Base-by-base conservation (phyloP, 108 stramenopile species). In the Pseudonitzschia multiseries region DNA sequence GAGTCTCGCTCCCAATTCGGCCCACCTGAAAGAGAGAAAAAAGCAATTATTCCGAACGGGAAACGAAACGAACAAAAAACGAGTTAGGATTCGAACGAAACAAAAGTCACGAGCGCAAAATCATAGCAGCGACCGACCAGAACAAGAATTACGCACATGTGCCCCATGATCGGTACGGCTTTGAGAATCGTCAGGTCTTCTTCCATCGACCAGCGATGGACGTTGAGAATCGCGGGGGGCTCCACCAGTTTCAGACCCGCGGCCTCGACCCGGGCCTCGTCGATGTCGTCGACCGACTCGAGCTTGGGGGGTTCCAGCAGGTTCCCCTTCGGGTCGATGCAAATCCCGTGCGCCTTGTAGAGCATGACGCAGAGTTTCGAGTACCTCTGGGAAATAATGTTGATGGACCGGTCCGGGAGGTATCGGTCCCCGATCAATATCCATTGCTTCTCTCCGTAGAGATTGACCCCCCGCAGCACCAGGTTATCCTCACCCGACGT, bases 381-480 rank as follows among this genome's bases (percentile, higher is more conserved):
- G 76, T 95, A 95, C 53, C 93, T 79, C 69, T 91, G 91, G 8
- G 91, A 88, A 61, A 95, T 92, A 12, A 81, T 71, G 70, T 88
- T 91, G 31, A 89, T 75, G 13, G 83, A 79, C 29, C 93, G 77
- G 63, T 95, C 91, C 10, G 93, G 93, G 27, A 95, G 70, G 48
- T 88, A 95, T 17, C 93, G 82, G 77, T 95, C 91, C 4, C 87
- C 86, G 43, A 95, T 87, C 57, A 92, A 68, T 46, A 89, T 77
- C 93, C 93, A 95, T 75, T 95, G 91, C 41, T 95, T 95, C 63
- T 95, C 93, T 18, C 93, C 93, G 57, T 91, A 95, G 21, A 95
- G 68, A 59, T 84, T 84, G 20, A 84, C 83, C 10, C 83, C 83
- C 26, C 79, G 51, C 29, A 84, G 57, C n/a, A 84, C 74, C 22